Conservation (phyloP, 1,139 yeast species). For the Pneumocystis carinii region DNA sequence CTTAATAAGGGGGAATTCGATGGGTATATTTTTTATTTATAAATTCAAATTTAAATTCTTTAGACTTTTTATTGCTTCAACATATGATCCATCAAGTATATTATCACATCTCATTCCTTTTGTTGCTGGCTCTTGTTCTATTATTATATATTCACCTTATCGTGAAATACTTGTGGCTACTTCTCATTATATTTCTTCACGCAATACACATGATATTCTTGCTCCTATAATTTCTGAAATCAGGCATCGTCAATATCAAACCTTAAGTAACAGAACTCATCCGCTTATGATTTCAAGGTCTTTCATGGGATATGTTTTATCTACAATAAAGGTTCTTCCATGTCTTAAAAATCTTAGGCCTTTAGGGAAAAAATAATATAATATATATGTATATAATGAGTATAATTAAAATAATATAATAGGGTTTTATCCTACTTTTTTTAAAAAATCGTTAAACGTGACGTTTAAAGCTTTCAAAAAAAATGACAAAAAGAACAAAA, state of each 20-base stretch:
- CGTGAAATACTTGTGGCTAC: constrained; percentile 66
- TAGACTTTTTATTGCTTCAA: constrained; percentile 46
- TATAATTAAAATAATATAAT: not conserved
- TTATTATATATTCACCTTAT: constrained; percentile 65
- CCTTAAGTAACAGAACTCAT: constrained; percentile 85
- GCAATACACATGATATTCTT: constrained; percentile 48
- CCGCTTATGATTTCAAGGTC: constrained; percentile 91
- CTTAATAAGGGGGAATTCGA: constrained; percentile 53
- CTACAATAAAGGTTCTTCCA: constrained; percentile 72
- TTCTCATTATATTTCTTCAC: constrained; percentile 43
- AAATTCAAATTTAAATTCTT: not conserved
- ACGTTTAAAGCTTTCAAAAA: not conserved
- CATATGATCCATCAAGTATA: constrained; percentile 53
- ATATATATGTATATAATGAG: not conserved
- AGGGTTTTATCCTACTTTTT: not conserved
- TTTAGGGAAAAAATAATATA: not conserved
- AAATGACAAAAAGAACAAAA: not conserved
- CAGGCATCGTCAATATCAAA: constrained; percentile 74
- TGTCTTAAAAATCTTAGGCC: not conserved
- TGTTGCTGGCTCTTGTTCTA: constrained; percentile 76
- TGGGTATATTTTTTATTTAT: constrained; percentile 26
- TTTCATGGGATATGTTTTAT: constrained; percentile 76
- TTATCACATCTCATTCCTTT: constrained; percentile 47
- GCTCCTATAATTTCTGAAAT: constrained; percentile 78
- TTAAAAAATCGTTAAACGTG: not conserved